Evolutionary conservation across 164 flowering plant genomes (phyloP).

Genomic region (Berberis thunbergii): DNA sequence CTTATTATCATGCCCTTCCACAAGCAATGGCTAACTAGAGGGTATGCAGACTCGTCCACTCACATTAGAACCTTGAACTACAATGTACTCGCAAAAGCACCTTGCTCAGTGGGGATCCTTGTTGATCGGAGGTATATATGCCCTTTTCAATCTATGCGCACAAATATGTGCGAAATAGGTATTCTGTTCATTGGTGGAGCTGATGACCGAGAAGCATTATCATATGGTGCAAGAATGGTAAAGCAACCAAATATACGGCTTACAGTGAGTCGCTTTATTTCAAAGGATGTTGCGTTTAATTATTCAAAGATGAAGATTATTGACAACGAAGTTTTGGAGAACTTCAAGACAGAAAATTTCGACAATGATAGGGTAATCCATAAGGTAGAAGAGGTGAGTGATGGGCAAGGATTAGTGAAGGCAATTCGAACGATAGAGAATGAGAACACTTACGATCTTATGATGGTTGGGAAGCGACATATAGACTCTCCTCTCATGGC

Average conservation of each 20-base stretch:
- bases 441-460: conserved; percentile 23
- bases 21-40: conserved; percentile 30
- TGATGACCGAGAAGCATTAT: conserved; percentile 41
- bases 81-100: conserved; percentile 28
- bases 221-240: conserved; percentile 38
- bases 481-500: conserved; percentile 4
- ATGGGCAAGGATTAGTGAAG: conserved; percentile 20
- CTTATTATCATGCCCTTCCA: conserved; percentile 53
- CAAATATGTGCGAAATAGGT: conserved; percentile 13
- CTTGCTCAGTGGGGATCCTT: conserved; percentile 49
- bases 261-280: conserved; percentile 24
- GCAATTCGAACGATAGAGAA: conserved; percentile 2
- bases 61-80: conserved; percentile 21
- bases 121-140: conserved; percentile 22
- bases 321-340: conserved; percentile 19
- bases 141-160: not conserved
- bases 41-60: conserved; percentile 5
- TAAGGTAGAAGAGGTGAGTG: conserved; percentile 28
- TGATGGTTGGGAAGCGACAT: conserved; percentile 40
- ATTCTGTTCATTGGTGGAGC: conserved; percentile 43
- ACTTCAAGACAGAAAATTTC: conserved; percentile 6
- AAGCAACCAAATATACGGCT: conserved; percentile 17
- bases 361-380: conserved; percentile 21
- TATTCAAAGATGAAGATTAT: conserved; percentile 13
- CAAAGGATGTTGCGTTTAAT: not conserved